Conservation (phyloP, 768 basidiomycete species). For the Lentinus tigrinus region DNA sequence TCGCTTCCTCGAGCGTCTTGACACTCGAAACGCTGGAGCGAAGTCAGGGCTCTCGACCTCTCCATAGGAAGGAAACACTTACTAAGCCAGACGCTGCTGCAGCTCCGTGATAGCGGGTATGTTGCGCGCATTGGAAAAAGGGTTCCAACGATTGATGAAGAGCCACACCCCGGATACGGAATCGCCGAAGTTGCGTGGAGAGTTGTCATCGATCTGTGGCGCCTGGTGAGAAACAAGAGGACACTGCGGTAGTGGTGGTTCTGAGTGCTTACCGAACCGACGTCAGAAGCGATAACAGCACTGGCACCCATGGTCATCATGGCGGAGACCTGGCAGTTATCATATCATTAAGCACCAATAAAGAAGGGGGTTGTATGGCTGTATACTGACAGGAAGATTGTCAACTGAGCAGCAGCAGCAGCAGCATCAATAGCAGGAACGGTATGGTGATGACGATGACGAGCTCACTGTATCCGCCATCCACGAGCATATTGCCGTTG, state of each 20-base stretch:
- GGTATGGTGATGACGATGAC: not conserved
- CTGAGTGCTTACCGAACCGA: constrained; percentile 1
- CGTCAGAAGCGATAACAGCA: constrained; percentile 56
- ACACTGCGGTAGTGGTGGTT: not conserved
- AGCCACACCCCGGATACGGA: constrained; percentile 97
- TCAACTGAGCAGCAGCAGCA: constrained; percentile 54
- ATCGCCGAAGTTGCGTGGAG: constrained; percentile 92
- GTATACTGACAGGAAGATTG: constrained; percentile 72
- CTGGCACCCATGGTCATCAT: constrained; percentile 93
- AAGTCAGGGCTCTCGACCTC: not conserved
- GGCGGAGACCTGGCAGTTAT: constrained; percentile 61
- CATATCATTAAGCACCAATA: not conserved
- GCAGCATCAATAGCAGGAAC: not conserved
- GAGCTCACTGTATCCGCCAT: constrained; percentile 79
- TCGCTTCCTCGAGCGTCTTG: constrained; percentile 93
- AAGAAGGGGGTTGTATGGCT: not conserved
- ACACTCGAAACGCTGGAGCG: constrained; percentile 87
- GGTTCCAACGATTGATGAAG: constrained; percentile 89
- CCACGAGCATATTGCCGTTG: constrained; percentile 88
- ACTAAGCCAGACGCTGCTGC: constrained; percentile 94
- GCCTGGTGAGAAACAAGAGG: not conserved
- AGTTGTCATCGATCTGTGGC: constrained; percentile 85
- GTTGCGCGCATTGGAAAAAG: constrained; percentile 73
- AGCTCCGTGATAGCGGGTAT: constrained; percentile 92
- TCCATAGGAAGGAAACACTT: constrained; percentile 32